Percentiles rank a stretch among this genome's conserved stretches.
phyloP scores from a whole-genome alignment of 208 protist species.

The Endotrypanum monterogeii region DNA sequence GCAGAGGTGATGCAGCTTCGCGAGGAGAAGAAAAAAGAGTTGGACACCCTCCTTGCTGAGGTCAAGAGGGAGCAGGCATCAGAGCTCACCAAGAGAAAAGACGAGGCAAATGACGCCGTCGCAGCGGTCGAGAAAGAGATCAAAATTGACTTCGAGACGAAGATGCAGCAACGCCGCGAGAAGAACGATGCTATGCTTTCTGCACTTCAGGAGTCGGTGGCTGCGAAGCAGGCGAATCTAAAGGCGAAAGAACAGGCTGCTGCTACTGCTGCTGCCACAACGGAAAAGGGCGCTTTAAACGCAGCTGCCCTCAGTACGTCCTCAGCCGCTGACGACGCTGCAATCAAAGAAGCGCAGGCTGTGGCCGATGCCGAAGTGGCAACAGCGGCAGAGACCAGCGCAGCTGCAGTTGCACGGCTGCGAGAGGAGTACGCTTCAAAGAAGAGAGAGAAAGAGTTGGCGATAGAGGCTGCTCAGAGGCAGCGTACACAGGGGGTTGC shows the following conservation, averaged over 20 bases:
- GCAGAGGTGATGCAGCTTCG: conserved; percentile 31
- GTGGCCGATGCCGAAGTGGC: conserved; percentile 23
- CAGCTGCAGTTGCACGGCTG: conserved; percentile 8
- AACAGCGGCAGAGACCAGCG: conserved; percentile 14
- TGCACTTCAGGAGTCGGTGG: conserved; percentile 19
- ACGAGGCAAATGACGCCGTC: conserved; percentile 9
- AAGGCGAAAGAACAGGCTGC: conserved; percentile 11
- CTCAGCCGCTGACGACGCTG: conserved; percentile 14
- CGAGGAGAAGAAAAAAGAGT: conserved; percentile 20
- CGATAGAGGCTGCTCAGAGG: conserved; percentile 1
- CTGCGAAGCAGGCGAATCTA: conserved; percentile 20
- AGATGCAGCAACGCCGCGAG: conserved; percentile 9
- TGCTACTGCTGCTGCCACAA: neutral
- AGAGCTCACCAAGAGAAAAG: conserved; percentile 19
- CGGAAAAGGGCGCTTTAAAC: neutral
- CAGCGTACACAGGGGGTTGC: neutral
- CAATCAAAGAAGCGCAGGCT: conserved; percentile 21
- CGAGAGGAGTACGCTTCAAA: conserved; percentile 15
- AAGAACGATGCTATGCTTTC: conserved; percentile 25
- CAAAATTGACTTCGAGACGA: conserved; percentile 13
- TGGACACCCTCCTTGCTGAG: conserved; percentile 16
- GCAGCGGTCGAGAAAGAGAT: conserved; percentile 15
- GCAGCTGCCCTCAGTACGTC: conserved; percentile 8
- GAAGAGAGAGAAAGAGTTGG: conserved; percentile 20
- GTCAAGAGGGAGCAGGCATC: conserved; percentile 24